A percentile compares a stretch with the other conserved stretches of the same genome.
phyloP scores from a whole-genome alignment of 352 stramenopile genomes.

The Pythium scleroteichum region DNA sequence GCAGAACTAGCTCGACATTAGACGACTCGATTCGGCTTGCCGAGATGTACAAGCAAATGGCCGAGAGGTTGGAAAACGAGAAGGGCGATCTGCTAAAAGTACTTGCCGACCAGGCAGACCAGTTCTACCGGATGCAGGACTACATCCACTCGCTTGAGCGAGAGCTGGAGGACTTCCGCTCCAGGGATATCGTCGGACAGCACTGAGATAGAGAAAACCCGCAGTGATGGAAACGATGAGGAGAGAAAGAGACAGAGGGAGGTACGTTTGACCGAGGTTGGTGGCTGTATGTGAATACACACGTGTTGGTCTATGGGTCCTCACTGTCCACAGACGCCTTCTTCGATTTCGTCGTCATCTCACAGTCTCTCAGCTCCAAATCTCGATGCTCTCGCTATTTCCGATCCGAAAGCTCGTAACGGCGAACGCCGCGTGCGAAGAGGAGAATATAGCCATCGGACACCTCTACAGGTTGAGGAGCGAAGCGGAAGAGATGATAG shows the following conservation, averaged over 20 bases:
- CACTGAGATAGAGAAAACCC: slow-evolving; percentile 19
- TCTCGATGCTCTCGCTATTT: too few species aligned
- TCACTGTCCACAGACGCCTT: too few species aligned
- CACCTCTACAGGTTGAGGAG: too few species aligned
- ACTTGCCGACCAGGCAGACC: slow-evolving; percentile 61
- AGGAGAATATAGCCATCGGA: too few species aligned
- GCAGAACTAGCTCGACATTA: slow-evolving; percentile 17
- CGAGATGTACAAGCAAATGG: slow-evolving; percentile 87
- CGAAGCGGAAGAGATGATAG: too few species aligned
- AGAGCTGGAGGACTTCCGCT: slow-evolving; percentile 45
- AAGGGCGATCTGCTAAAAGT: slow-evolving; percentile 77
- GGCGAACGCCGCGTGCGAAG: too few species aligned
- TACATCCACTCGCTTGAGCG: slow-evolving; percentile 73
- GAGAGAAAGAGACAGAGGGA: too few species aligned
- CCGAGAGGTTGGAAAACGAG: slow-evolving; percentile 65
- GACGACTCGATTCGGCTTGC: slow-evolving; percentile 67
- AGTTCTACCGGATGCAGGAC: slow-evolving; percentile 78
- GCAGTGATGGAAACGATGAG: too few species aligned
- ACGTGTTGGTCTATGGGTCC: background rate
- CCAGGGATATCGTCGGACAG: slow-evolving; percentile 12
- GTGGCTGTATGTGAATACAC: slow-evolving; percentile 6
- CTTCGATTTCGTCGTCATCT: too few species aligned
- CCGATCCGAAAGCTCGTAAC: too few species aligned
- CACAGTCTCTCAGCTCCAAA: too few species aligned
- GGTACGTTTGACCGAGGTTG: background rate